Evolutionary conservation across 1,284 basidiomycete species (phyloP).

Genomic region (Malassezia furfur): DNA sequence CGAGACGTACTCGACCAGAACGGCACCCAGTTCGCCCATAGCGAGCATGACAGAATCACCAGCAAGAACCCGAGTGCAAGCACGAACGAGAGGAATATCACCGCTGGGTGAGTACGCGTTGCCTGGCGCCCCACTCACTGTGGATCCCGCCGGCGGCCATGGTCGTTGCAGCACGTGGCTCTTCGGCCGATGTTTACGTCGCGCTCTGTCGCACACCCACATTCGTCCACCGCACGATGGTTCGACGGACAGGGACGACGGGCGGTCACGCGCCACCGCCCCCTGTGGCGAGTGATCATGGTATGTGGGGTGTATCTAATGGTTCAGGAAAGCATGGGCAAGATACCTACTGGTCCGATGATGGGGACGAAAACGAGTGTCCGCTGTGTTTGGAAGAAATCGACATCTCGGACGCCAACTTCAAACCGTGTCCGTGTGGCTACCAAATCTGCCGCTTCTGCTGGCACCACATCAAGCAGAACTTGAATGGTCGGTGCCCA

Average conservation of each 20-base stretch:
- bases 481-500: constrained; percentile 90
- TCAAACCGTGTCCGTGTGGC: constrained; percentile 97
- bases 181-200: constrained; percentile 8
- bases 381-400: constrained; percentile 97
- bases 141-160: constrained; percentile 10
- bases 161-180: constrained; percentile 1
- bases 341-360: constrained; percentile 13
- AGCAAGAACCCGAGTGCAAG: constrained; percentile 92
- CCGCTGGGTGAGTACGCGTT: constrained; percentile 21
- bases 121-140: background rate
- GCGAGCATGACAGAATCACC: constrained; percentile 91
- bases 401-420: constrained; percentile 97
- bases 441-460: constrained; percentile 99
- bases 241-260: constrained; percentile 2
- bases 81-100: constrained; percentile 63
- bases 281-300: background rate
- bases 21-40: constrained; percentile 95
- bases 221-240: background rate
- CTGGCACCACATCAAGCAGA: constrained; percentile 95
- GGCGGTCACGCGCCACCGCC: background rate
- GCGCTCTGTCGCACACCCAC: background rate
- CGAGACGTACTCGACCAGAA: constrained; percentile 78
- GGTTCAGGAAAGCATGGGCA: background rate
- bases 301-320: background rate
- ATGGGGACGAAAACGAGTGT: constrained; percentile 83